Conservation (phyloP, 106 monocot genomes). For the Alisma plantagoaquatica region DNA sequence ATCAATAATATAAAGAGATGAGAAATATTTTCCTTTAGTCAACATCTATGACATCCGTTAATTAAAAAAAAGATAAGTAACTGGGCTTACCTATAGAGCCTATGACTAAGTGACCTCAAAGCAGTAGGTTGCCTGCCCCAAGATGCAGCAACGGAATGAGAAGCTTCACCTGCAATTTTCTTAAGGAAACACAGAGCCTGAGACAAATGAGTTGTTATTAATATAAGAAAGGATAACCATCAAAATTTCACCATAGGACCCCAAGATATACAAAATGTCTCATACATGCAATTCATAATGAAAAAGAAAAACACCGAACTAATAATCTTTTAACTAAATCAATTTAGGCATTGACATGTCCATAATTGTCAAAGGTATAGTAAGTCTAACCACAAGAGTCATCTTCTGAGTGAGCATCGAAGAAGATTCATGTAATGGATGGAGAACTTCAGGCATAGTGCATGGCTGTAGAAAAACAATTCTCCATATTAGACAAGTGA, state of each 20-base stretch:
- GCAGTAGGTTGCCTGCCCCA: conserved; percentile 57
- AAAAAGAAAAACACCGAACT: too few species aligned
- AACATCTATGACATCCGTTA: too few species aligned
- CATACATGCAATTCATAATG: not conserved
- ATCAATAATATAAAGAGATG: not conserved
- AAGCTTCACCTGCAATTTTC: conserved; percentile 47
- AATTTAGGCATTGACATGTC: not conserved
- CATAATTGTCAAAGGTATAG: conserved; percentile 1
- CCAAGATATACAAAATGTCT: not conserved
- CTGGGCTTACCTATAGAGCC: conserved; percentile 44
- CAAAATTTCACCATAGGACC: not conserved
- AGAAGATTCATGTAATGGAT: conserved; percentile 59
- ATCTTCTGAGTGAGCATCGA: conserved; percentile 53
- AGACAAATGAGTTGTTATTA: not conserved
- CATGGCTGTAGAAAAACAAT: conserved; percentile 62
- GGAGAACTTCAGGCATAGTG: conserved; percentile 63
- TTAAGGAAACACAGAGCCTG: conserved; percentile 64
- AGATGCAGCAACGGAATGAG: conserved; percentile 22
- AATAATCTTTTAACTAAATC: not conserved
- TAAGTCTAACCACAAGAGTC: conserved; percentile 42
- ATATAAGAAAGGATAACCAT: not conserved
- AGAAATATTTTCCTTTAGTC: not conserved
- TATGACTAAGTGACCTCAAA: conserved; percentile 56
- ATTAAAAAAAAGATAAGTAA: too few species aligned
- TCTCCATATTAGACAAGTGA: conserved; percentile 5